These are phyloP conservation scores for Acer campestre DNA, from an alignment of 345 rosid species.

Conservation along the genomic window DNA sequence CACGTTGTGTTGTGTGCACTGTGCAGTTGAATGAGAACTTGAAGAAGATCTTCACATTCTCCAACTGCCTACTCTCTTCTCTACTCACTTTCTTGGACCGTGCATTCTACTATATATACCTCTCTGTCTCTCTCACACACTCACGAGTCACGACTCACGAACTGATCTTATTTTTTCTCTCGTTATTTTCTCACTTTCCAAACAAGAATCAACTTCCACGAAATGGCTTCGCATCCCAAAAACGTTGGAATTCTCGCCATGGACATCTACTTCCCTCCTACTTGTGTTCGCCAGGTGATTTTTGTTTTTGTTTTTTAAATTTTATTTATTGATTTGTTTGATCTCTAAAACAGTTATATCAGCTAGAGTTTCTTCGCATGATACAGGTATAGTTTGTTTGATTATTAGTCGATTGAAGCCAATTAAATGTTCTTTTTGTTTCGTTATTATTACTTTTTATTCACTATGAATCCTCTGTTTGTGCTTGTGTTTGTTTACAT, in stretches of 20 bases:
- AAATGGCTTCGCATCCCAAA: constrained; percentile 7
- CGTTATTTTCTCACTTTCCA: neutral
- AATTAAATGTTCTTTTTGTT: too few relatives aligned
- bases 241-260: constrained; percentile 18
- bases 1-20: neutral
- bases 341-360: neutral
- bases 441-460: too few relatives aligned
- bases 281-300: constrained; percentile 6
- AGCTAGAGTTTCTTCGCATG: neutral
- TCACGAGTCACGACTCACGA: neutral
- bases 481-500: neutral
- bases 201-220: neutral
- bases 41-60: neutral
- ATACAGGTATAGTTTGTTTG: neutral
- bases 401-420: too few relatives aligned
- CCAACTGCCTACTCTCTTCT: neutral
- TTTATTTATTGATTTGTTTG: neutral
- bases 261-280: constrained; percentile 17
- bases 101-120: too few relatives aligned
- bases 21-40: neutral
- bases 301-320: neutral
- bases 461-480: too few relatives aligned
- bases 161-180: neutral
- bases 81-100: too few relatives aligned
- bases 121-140: neutral